These are phyloP conservation scores for Arbutus unedo DNA, from an alignment of 148 eudicot genomes.

Conservation along the genomic window DNA sequence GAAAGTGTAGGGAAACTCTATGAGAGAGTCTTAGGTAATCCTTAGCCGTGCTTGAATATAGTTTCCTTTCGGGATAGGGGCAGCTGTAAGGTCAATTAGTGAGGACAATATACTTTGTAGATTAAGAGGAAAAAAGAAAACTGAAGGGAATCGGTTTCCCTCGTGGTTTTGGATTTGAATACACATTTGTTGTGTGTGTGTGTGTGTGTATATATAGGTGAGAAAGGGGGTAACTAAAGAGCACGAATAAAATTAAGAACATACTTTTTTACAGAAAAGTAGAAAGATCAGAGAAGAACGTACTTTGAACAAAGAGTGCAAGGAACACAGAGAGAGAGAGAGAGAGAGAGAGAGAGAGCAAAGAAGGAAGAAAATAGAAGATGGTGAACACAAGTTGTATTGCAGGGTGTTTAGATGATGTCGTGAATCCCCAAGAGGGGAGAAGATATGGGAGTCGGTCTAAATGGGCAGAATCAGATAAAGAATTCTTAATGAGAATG, in stretches of 20 bases:
- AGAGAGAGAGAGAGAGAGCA: background rate
- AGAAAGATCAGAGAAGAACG: background rate
- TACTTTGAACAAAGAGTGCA: background rate
- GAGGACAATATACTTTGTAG: too few species aligned
- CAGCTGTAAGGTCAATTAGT: too few species aligned
- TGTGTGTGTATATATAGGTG: too few species aligned
- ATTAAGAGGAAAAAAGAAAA: too few species aligned
- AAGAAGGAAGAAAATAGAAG: background rate
- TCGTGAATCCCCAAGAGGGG: background rate
- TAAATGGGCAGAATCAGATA: background rate
- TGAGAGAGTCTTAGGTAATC: too few species aligned
- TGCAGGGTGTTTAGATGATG: conserved; percentile 3
- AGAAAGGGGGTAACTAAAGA: background rate
- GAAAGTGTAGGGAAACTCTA: too few species aligned
- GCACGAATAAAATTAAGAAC: background rate
- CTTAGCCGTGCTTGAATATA: too few species aligned
- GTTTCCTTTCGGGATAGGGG: too few species aligned
- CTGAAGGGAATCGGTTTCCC: background rate
- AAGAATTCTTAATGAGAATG: background rate
- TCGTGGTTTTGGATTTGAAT: background rate
- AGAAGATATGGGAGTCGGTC: background rate
- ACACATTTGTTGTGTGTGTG: too few species aligned
- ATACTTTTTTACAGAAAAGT: background rate
- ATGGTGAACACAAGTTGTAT: conserved; percentile 3
- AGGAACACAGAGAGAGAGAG: too few species aligned